phyloP scores from a whole-genome alignment of 495 filamentous ascomycete species.

The Daldinia grandis region DNA sequence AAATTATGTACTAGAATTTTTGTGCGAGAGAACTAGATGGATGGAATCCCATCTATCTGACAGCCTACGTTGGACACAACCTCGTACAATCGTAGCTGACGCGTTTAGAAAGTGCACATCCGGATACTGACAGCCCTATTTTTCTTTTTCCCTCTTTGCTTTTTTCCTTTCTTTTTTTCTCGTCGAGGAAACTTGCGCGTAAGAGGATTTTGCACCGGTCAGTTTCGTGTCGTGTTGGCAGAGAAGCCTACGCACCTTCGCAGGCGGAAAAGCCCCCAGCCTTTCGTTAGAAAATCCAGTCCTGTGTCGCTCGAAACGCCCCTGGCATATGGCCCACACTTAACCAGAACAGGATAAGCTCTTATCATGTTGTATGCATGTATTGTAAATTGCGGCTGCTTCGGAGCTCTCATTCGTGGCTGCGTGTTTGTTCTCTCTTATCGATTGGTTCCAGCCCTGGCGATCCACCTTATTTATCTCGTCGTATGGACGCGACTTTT shows the following conservation, averaged over 20 bases:
- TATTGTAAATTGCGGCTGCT: constrained; percentile 42
- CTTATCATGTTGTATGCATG: constrained; percentile 35
- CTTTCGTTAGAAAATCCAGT: constrained; percentile 6
- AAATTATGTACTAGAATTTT: neutral
- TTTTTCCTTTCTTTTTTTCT: neutral
- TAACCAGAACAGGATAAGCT: constrained; percentile 30
- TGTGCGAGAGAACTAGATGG: neutral
- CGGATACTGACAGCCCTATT: neutral
- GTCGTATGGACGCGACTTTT: neutral
- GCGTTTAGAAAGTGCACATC: neutral
- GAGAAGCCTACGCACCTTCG: neutral
- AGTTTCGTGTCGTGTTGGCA: constrained; percentile 30
- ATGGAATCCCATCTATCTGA: neutral
- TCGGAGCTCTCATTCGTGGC: constrained; percentile 28
- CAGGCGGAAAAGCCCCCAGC: neutral
- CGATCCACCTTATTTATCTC: constrained; percentile 2
- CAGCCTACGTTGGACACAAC: neutral
- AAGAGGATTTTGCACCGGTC: constrained; percentile 21
- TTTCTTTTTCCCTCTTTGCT: neutral
- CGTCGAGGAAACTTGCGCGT: neutral
- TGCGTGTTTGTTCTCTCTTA: constrained; percentile 6
- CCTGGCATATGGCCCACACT: constrained; percentile 23
- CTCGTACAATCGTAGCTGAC: neutral
- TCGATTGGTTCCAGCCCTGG: constrained; percentile 20
- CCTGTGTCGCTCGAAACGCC: constrained; percentile 12